Conservation (phyloP, 768 basidiomycete species). For the Cystoderma amianthinum region DNA sequence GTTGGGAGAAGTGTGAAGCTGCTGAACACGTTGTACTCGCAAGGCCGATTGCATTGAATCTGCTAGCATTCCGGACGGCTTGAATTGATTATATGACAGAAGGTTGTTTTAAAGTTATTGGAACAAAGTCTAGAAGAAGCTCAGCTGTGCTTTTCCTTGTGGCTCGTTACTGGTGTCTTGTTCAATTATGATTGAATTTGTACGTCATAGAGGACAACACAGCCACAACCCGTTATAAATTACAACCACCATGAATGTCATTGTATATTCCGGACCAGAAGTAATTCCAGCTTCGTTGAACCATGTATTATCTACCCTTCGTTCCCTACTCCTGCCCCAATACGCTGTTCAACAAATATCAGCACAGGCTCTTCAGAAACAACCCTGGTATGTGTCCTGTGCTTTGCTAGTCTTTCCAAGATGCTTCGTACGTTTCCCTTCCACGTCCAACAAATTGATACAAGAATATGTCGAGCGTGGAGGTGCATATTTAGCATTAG, state of each 20-base stretch:
- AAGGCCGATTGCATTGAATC: no score
- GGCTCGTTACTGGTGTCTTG: no score
- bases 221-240: no score
- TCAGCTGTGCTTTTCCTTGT: no score
- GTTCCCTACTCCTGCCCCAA: slow-evolving; percentile 55
- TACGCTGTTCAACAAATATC: slow-evolving; percentile 75
- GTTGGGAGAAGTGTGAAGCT: not conserved
- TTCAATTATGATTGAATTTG: no score
- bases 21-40: not conserved
- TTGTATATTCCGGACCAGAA: slow-evolving; percentile 64
- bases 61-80: no score
- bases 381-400: slow-evolving; percentile 75
- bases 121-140: no score
- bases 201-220: no score
- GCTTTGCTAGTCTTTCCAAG: slow-evolving; percentile 78
- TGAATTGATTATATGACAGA: no score
- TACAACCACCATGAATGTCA: slow-evolving; percentile 78
- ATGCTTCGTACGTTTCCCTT: slow-evolving; percentile 35
- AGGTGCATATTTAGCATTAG: slow-evolving; percentile 65
- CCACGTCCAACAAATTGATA: slow-evolving; percentile 37
- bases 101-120: no score
- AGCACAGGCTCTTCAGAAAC: slow-evolving; percentile 44
- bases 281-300: slow-evolving; percentile 37
- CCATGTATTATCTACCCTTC: slow-evolving; percentile 39
- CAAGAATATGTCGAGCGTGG: slow-evolving; percentile 57